phyloP scores from a whole-genome alignment of 164 flowering plant genomes.

The Taxillus chinensis region DNA sequence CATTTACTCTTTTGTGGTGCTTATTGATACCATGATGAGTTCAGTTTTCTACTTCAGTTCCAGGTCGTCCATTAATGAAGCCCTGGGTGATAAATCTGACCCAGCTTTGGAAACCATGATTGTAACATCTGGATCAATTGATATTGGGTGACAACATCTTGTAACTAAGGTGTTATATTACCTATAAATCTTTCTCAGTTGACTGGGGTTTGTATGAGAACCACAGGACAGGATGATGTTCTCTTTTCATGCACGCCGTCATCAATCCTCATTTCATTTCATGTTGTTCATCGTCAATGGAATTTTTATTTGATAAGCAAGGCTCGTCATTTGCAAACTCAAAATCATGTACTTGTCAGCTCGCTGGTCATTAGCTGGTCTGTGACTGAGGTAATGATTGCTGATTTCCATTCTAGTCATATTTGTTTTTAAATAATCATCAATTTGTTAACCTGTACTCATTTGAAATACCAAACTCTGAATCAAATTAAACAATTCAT shows the following conservation, averaged over 20 bases:
- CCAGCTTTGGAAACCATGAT: conserved; percentile 29
- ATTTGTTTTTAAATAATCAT: too few species aligned
- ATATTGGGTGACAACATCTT: conserved; percentile 3
- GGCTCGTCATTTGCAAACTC: conserved; percentile 31
- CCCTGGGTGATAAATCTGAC: conserved; percentile 25
- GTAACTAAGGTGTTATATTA: too few species aligned
- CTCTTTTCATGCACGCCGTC: too few species aligned
- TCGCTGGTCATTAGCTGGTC: conserved; percentile 95
- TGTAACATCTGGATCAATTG: conserved; percentile 17
- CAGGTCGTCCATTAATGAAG: conserved; percentile 47
- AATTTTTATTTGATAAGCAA: neutral
- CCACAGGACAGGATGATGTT: too few species aligned
- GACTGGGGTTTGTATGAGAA: too few species aligned
- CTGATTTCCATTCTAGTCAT: neutral
- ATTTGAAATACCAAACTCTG: too few species aligned
- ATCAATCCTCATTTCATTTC: neutral
- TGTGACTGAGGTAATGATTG: conserved; percentile 55
- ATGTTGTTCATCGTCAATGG: neutral
- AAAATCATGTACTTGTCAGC: conserved; percentile 56
- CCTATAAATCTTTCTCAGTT: too few species aligned
- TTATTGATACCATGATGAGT: conserved; percentile 91
- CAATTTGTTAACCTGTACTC: too few species aligned
- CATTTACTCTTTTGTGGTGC: conserved; percentile 86
- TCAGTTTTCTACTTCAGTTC: conserved; percentile 92
- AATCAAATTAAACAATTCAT: too few species aligned